phyloP scores from a whole-genome alignment of 345 rosid species.

The Boechera retrofracta region DNA sequence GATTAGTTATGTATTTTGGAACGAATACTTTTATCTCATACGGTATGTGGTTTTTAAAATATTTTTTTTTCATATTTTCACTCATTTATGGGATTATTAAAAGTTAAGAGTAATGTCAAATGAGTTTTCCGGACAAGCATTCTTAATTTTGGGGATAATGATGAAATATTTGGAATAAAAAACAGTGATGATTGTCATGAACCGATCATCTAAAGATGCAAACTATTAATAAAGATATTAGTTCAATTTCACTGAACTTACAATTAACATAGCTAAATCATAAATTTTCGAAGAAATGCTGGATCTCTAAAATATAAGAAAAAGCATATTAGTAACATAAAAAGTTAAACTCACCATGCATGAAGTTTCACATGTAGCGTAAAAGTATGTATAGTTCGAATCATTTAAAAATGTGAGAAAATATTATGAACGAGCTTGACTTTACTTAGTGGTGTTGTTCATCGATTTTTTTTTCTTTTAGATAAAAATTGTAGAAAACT shows the following conservation, averaged over 20 bases:
- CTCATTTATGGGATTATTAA: background rate
- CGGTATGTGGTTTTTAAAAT: no score
- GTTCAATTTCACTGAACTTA: background rate
- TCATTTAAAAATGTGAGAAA: constrained; percentile 9
- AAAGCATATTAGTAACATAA: background rate
- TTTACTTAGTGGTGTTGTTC: constrained; percentile 45
- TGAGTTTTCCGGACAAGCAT: background rate
- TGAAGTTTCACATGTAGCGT: background rate
- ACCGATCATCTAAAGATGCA: background rate
- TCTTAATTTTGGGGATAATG: background rate
- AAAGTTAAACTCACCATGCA: background rate
- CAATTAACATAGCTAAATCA: background rate
- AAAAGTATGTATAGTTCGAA: constrained; percentile 4
- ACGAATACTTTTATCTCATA: no score
- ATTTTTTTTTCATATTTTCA: background rate
- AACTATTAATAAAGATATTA: background rate
- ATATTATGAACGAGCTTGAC: constrained; percentile 20
- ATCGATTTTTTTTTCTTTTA: constrained; percentile 1
- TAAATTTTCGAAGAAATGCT: background rate
- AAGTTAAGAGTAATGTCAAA: background rate
- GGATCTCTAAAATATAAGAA: background rate
- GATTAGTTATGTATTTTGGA: background rate
- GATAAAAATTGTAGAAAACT: constrained; percentile 3
- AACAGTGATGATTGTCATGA: background rate
- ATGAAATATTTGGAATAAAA: background rate